Evolutionary conservation across 1,284 basidiomycete genomes (phyloP), one percentile per base, ranked within the genome.

Genomic region (Mycena citricolor): DNA sequence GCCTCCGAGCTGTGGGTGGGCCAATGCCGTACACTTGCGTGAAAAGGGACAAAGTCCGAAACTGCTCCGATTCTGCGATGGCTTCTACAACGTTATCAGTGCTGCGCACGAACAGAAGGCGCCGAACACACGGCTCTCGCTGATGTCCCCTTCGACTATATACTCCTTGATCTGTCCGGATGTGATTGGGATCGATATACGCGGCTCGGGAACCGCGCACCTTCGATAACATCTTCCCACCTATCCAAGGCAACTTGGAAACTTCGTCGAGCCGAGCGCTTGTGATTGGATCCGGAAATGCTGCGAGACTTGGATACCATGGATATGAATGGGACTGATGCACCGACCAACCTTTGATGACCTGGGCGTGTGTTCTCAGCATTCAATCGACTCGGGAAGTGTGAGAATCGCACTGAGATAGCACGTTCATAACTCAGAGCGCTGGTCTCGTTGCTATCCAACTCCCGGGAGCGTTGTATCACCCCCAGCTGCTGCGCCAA

Each of bases 21-120:
- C 87, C 88, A 25, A 91, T 81, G 6, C 86, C 84, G 41, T 91
- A 80, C 47, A 90, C 65, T 2, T 73, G 69, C n/a, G 74, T 69
- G 52, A 91, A 85, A 0, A 67, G 57, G 0, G 72, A 71, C 3
- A 90, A 69, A 0, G 77, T 62, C 33, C 67, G 62, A 59, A 77
- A 88, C 25, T 83, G 75, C 31, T 70, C 56, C 1, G 79, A 78
- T 3, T 57, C 54, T 5, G 63, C 60, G 17, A 76, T 74, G 1
- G 58, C 65, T 53, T 71, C 84, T 86, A 51, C 24, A 31, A 25
- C 26, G 17, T 35, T 25, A 37, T 22, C 12, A 28, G n/a, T 21
- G 16, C 31, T 22, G 14, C 35, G 37, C 32, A 40, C 43, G n/a
- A 47, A 8, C 10, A 40, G 5, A 28, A 40, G 5, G 10, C 11